phyloP scores from a whole-genome alignment of 148 eudicot genomes.

The Chenopodium berlandieri region DNA sequence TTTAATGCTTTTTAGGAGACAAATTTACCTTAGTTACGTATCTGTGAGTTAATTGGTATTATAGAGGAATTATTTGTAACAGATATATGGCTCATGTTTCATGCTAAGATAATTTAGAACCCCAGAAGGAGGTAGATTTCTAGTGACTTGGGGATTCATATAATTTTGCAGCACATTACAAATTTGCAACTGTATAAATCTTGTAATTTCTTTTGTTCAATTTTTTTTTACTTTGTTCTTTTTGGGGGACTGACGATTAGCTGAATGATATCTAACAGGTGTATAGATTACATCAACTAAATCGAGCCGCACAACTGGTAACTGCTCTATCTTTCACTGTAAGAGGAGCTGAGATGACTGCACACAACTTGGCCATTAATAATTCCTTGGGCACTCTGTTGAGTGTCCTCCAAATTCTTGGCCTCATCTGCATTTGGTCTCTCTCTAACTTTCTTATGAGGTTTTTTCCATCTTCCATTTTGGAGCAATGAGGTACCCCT shows the following conservation, averaged over 20 bases:
- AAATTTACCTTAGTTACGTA: neutral
- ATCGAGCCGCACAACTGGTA: slow-evolving; percentile 95
- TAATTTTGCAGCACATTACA: neutral
- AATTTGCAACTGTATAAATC: neutral
- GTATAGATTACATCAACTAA: slow-evolving; percentile 91
- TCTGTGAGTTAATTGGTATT: neutral
- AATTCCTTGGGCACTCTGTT: slow-evolving; percentile 75
- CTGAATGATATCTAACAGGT: slow-evolving; percentile 44
- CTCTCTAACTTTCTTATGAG: slow-evolving; percentile 88
- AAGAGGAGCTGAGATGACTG: slow-evolving; percentile 90
- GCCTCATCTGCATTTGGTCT: slow-evolving; percentile 89
- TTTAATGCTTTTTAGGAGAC: neutral
- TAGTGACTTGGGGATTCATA: neutral
- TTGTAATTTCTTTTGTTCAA: neutral
- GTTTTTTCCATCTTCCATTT: slow-evolving; percentile 43
- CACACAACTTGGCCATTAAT: slow-evolving; percentile 88
- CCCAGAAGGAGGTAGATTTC: neutral
- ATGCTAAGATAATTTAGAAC: neutral
- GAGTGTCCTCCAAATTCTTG: slow-evolving; percentile 85
- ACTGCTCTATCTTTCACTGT: slow-evolving; percentile 94
- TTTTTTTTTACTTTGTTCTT: no score
- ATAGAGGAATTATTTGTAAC: neutral
- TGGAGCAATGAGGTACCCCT: slow-evolving; percentile 21
- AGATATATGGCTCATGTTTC: neutral
- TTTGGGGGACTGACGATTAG: neutral